Evolutionary conservation across 441 rosid genomes (phyloP).

Genomic region (Populus tomentosa): DNA sequence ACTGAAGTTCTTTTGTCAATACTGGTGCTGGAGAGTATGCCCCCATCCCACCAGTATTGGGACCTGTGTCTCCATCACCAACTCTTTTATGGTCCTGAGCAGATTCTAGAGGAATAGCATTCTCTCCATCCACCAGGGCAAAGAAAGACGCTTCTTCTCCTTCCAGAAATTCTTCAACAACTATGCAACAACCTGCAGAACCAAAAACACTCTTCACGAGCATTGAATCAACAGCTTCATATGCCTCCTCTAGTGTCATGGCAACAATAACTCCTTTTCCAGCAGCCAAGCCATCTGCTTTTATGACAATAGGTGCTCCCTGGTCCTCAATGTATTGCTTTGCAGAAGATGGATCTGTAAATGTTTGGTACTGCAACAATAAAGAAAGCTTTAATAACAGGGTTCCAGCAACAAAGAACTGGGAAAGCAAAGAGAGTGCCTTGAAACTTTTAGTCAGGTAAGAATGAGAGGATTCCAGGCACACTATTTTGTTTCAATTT

Average conservation of each 20-base stretch:
- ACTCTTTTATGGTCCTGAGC: slow-evolving; percentile 96
- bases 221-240: slow-evolving; percentile 83
- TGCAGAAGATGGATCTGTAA: slow-evolving; percentile 63
- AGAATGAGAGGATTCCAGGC: neutral
- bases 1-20: slow-evolving; percentile 66
- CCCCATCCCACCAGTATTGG: slow-evolving; percentile 97
- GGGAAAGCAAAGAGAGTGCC: neutral
- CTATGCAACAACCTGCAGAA: slow-evolving; percentile 71
- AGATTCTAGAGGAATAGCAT: slow-evolving; percentile 86
- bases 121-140: slow-evolving; percentile 92
- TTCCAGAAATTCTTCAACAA: slow-evolving; percentile 78
- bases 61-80: slow-evolving; percentile 95
- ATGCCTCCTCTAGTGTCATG: slow-evolving; percentile 70
- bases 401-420: neutral
- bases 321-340: slow-evolving; percentile 66
- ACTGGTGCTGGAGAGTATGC: slow-evolving; percentile 94
- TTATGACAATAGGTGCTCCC: slow-evolving; percentile 82
- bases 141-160: slow-evolving; percentile 98
- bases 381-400: neutral
- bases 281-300: slow-evolving; percentile 97
- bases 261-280: slow-evolving; percentile 95
- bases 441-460: neutral
- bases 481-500: neutral
- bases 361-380: slow-evolving; percentile 67
- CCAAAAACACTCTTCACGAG: slow-evolving; percentile 76